A percentile compares a stretch with the other conserved stretches of the same genome.
Conservation (phyloP, 371 early-diverging fungal species). For the Catenaria anguillulae region DNA sequence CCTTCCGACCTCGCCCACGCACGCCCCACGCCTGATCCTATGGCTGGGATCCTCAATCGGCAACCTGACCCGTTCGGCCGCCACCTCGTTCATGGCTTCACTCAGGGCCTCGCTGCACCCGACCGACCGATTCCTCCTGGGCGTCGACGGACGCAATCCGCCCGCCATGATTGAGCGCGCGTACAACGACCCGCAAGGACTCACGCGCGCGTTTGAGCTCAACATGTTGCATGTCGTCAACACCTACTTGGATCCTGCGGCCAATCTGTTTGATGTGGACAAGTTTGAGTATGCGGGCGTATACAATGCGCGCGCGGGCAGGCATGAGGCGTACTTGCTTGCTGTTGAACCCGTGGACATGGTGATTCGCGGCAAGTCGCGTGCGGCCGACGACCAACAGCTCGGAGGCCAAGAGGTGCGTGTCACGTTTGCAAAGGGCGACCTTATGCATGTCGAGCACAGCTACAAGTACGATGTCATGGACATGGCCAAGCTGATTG, state of each 20-base stretch:
- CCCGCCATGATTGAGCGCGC: constrained; percentile 50
- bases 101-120: constrained; percentile 39
- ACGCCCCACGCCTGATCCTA: constrained; percentile 46
- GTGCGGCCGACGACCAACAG: constrained; percentile 22
- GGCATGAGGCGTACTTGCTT: constrained; percentile 65
- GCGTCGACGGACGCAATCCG: constrained; percentile 66
- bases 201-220: constrained; percentile 67
- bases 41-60: constrained; percentile 88
- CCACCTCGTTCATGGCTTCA: constrained; percentile 31
- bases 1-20: constrained; percentile 29
- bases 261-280: constrained; percentile 26
- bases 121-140: constrained; percentile 66
- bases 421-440: constrained; percentile 39
- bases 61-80: constrained; percentile 46
- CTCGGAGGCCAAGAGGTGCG: constrained; percentile 12
- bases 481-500: constrained; percentile 43
- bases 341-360: constrained; percentile 33
- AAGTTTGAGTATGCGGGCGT: constrained; percentile 53
- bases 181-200: constrained; percentile 63
- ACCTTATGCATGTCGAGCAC: constrained; percentile 76
- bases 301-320: constrained; percentile 55
- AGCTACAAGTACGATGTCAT: constrained; percentile 59
- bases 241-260: constrained; percentile 30
- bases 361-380: too few relatives aligned
- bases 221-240: constrained; percentile 69